These are phyloP conservation scores for Quercus tomentella DNA, from an alignment of 331 rosid species.

Conservation along the genomic window DNA sequence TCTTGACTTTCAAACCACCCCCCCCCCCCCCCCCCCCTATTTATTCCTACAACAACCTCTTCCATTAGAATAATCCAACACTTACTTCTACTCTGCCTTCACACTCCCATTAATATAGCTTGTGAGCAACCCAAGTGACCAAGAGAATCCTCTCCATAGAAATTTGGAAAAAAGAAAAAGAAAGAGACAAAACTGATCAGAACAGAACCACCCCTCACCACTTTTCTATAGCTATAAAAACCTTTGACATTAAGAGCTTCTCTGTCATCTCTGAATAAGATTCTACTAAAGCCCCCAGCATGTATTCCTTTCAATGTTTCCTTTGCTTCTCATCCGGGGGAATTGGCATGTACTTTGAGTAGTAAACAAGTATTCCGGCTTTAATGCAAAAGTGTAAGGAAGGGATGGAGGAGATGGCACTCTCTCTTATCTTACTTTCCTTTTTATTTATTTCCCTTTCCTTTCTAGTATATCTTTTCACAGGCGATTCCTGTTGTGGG, in stretches of 20 bases:
- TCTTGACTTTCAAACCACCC: constrained; percentile 64
- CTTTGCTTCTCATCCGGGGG: constrained; percentile 70
- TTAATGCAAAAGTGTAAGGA: constrained; percentile 51
- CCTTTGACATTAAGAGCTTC: constrained; percentile 44
- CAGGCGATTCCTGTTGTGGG: constrained; percentile 79
- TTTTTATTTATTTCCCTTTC: constrained; percentile 48
- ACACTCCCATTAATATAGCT: constrained; percentile 36
- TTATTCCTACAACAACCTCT: constrained; percentile 85
- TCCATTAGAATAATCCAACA: constrained; percentile 70
- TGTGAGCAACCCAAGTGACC: constrained; percentile 29
- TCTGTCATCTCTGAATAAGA: constrained; percentile 63
- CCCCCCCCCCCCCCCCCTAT: constrained; percentile 33
- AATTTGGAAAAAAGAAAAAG: constrained; percentile 21
- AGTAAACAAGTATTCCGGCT: constrained; percentile 20
- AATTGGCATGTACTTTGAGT: constrained; percentile 41
- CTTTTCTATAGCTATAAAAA: constrained; percentile 14
- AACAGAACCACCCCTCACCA: constrained; percentile 27
- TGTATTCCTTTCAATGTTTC: constrained; percentile 51
- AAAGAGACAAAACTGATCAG: constrained; percentile 51
- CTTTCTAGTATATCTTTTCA: constrained; percentile 41
- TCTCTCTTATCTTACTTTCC: constrained; percentile 14
- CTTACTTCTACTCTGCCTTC: constrained; percentile 28
- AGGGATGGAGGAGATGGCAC: constrained; percentile 58
- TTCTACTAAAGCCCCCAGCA: constrained; percentile 82
- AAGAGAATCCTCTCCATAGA: constrained; percentile 23